phyloP scores from a whole-genome alignment of 352 stramenopile genomes.

The Globisporangium lucens region DNA sequence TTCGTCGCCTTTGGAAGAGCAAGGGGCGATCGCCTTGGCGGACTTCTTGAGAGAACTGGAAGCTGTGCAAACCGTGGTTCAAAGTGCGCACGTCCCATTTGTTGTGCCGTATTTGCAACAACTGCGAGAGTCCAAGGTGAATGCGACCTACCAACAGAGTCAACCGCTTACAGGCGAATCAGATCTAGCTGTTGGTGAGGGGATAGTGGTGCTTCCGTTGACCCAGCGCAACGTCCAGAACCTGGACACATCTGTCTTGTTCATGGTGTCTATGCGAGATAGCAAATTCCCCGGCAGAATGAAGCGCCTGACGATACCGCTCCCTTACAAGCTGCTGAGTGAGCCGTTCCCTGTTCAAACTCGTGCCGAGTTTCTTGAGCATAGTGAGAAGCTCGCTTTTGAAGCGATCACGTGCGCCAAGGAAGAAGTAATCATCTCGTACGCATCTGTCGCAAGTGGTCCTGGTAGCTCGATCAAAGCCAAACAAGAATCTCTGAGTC shows the following conservation, averaged over 20 bases:
- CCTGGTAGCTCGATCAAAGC: neutral
- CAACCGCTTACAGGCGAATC: neutral
- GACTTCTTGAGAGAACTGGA: constrained; percentile 69
- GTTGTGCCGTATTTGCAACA: constrained; percentile 73
- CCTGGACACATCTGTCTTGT: constrained; percentile 32
- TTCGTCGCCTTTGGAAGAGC: constrained; percentile 42
- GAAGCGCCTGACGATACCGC: constrained; percentile 59
- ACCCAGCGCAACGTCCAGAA: constrained; percentile 37
- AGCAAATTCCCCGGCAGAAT: constrained; percentile 76
- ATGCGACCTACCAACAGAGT: constrained; percentile 1
- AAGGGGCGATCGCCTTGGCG: constrained; percentile 54
- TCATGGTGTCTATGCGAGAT: constrained; percentile 71
- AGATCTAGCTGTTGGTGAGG: constrained; percentile 5
- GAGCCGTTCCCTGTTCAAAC: constrained; percentile 58
- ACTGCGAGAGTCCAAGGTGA: constrained; percentile 36
- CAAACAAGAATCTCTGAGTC: constrained; percentile 27
- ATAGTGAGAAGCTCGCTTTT: constrained; percentile 46
- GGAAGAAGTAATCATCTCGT: constrained; percentile 51
- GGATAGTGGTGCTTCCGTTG: constrained; percentile 50
- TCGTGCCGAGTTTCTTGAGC: constrained; percentile 42
- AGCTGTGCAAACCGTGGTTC: constrained; percentile 48
- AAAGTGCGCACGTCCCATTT: constrained; percentile 57
- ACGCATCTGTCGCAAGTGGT: constrained; percentile 27
- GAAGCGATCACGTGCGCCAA: constrained; percentile 34
- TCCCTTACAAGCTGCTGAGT: constrained; percentile 50